Evolutionary conservation across 1,139 yeast species (phyloP).

Genomic region (Lodderomyces pseudojiufengensis): DNA sequence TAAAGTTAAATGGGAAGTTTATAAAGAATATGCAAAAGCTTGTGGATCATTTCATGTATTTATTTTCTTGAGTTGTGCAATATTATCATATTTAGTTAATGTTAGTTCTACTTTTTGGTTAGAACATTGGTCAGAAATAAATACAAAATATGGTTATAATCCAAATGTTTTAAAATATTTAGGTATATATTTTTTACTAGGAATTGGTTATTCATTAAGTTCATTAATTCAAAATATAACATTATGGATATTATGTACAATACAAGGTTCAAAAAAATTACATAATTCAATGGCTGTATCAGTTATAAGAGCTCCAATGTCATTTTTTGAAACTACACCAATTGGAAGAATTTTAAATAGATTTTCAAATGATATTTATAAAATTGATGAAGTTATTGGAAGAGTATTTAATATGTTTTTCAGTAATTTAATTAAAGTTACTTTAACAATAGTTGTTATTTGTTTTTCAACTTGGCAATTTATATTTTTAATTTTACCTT

Average conservation of each 20-base stretch:
- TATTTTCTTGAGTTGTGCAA: conserved; percentile 48
- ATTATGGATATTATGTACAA: conserved; percentile 81
- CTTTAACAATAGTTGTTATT: conserved; percentile 79
- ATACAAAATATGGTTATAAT: conserved; percentile 63
- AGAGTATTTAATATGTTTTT: conserved; percentile 84
- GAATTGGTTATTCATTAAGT: conserved; percentile 58
- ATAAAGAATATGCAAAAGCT: conserved; percentile 78
- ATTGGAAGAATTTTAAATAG: conserved; percentile 91
- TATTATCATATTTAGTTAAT: conserved; percentile 56
- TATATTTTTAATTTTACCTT: conserved; percentile 64
- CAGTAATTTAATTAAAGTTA: conserved; percentile 66
- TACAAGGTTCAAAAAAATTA: conserved; percentile 73
- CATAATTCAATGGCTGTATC: conserved; percentile 78
- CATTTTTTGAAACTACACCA: conserved; percentile 96
- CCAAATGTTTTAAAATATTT: conserved; percentile 69
- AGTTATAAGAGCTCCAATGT: conserved; percentile 92
- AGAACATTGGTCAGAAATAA: conserved; percentile 95
- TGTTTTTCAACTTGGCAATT: conserved; percentile 88
- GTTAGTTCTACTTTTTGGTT: conserved; percentile 74
- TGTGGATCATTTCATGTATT: conserved; percentile 73
- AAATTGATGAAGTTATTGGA: conserved; percentile 83
- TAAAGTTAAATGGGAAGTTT: conserved; percentile 87
- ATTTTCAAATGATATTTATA: conserved; percentile 90
- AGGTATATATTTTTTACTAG: conserved; percentile 72
- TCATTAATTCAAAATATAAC: conserved; percentile 65